phyloP scores from a whole-genome alignment of 179 eudicot species.

The Patellifolia procumbens region DNA sequence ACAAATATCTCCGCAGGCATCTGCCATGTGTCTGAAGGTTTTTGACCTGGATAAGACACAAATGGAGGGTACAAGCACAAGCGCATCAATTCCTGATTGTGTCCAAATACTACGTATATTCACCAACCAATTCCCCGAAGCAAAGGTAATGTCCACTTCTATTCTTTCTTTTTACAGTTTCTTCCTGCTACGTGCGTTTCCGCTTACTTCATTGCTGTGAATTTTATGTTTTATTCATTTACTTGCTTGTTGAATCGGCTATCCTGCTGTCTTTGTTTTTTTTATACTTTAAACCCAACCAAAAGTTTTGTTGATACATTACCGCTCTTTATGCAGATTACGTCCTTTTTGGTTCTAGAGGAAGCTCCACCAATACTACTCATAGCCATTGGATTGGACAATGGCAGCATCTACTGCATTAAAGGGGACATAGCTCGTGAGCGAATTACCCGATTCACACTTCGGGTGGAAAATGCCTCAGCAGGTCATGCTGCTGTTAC shows the following conservation, averaged over 20 bases:
- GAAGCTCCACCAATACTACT: conserved; percentile 87
- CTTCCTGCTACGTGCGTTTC: background rate
- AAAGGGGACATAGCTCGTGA: conserved; percentile 98
- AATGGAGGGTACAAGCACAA: conserved; percentile 74
- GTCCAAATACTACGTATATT: conserved; percentile 84
- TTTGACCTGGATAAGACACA: conserved; percentile 91
- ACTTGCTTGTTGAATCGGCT: background rate
- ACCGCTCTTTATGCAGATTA: conserved; percentile 58
- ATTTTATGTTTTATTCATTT: background rate
- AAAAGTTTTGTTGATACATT: background rate
- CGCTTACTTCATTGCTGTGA: background rate
- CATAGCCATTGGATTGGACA: conserved; percentile 88
- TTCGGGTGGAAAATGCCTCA: conserved; percentile 64
- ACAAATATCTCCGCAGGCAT: conserved; percentile 62
- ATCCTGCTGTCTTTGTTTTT: background rate
- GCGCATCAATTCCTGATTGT: conserved; percentile 77
- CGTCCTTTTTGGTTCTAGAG: conserved; percentile 80
- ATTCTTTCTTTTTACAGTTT: background rate
- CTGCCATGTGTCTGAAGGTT: conserved; percentile 77
- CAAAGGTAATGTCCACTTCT: conserved; percentile 51
- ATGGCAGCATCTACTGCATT: conserved; percentile 91
- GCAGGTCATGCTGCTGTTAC: conserved; percentile 58
- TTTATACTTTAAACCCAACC: conserved; percentile 10
- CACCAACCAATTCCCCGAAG: conserved; percentile 86
- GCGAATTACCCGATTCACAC: conserved; percentile 84